Evolutionary conservation across 352 stramenopile genomes (phyloP).

Genomic region (Phytophthora macrochlamydospora): DNA sequence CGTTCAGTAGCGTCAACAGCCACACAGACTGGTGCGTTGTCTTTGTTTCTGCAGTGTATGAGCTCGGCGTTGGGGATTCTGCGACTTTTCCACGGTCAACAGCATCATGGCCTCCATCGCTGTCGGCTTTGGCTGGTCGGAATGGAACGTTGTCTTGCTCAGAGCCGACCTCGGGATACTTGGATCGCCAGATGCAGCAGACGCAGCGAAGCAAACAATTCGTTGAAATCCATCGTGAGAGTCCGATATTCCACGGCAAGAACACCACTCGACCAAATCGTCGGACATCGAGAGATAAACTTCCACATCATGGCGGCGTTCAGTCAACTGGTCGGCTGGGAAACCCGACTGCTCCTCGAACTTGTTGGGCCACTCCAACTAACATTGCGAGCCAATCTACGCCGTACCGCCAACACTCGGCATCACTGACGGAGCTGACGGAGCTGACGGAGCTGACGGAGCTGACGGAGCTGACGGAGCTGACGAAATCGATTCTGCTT

Average conservation of each 20-base stretch:
- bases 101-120: slow-evolving; percentile 38
- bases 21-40: slow-evolving; percentile 37
- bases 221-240: slow-evolving; percentile 29
- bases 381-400: slow-evolving; percentile 21
- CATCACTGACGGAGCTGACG: neutral
- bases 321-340: slow-evolving; percentile 26
- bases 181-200: slow-evolving; percentile 8
- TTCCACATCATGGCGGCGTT: slow-evolving; percentile 41
- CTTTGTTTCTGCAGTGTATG: slow-evolving; percentile 2
- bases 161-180: slow-evolving; percentile 4
- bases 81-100: slow-evolving; percentile 33
- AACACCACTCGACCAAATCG: too few species aligned
- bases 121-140: slow-evolving; percentile 19
- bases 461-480: too few species aligned
- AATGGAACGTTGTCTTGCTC: slow-evolving; percentile 44
- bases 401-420: neutral
- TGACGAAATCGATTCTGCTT: neutral
- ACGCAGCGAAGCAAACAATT: slow-evolving; percentile 18
- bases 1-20: slow-evolving; percentile 34
- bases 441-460: too few species aligned
- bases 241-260: neutral
- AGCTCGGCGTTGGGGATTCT: slow-evolving; percentile 28
- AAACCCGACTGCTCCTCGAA: slow-evolving; percentile 41
- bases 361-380: slow-evolving; percentile 62
- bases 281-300: slow-evolving; percentile 35